phyloP scores from a whole-genome alignment of 768 basidiomycete species.

The Tulasnella sp. region DNA sequence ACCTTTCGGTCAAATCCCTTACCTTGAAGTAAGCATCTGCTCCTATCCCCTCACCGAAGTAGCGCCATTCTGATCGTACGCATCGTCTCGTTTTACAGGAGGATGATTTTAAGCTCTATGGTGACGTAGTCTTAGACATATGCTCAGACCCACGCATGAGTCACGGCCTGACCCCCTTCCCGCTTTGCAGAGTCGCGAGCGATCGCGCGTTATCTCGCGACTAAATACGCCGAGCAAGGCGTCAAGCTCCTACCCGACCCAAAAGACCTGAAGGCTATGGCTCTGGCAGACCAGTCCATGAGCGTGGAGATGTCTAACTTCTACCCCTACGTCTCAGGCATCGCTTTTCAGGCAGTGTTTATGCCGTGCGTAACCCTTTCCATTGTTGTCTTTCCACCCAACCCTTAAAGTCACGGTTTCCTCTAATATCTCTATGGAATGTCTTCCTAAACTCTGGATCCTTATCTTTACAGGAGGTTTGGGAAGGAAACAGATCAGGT shows the following conservation, averaged over 20 bases:
- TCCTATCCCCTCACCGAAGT: too few relatives aligned
- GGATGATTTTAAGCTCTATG: conserved; percentile 21
- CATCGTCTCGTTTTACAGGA: neutral
- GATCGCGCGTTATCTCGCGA: conserved; percentile 46
- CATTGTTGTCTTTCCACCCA: neutral
- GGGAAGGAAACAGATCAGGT: too few relatives aligned
- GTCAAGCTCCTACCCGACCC: conserved; percentile 38
- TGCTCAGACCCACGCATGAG: neutral
- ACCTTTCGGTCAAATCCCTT: conserved; percentile 1
- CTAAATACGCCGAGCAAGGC: conserved; percentile 42
- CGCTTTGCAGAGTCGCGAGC: conserved; percentile 51
- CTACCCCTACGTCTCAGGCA: conserved; percentile 24
- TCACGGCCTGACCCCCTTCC: conserved; percentile 32
- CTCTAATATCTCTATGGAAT: too few relatives aligned
- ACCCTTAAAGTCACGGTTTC: too few relatives aligned
- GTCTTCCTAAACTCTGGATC: too few relatives aligned
- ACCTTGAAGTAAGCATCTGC: neutral
- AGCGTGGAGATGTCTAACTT: conserved; percentile 46
- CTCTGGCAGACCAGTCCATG: conserved; percentile 39
- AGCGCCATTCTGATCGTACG: too few relatives aligned
- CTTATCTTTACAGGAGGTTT: too few relatives aligned
- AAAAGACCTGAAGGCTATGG: conserved; percentile 28
- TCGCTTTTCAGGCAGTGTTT: conserved; percentile 19
- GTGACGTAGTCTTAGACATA: conserved; percentile 22
- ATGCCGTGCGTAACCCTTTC: conserved; percentile 11